These are phyloP conservation scores for Selaginella tamariscina DNA, from an alignment of 75 land plant genomes.

Conservation along the genomic window DNA sequence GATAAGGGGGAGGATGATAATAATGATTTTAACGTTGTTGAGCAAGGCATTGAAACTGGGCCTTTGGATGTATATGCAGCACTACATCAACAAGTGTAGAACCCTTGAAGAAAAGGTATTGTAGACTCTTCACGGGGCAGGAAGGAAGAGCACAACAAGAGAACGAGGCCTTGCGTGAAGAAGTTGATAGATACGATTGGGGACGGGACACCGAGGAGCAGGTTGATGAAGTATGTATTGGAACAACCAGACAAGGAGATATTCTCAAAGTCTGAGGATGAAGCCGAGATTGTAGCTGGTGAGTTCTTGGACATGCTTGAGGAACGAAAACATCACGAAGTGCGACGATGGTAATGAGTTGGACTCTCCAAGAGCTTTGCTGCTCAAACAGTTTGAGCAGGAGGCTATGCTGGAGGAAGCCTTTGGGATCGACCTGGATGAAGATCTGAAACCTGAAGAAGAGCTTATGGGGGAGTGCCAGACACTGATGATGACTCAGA, in stretches of 20 bases:
- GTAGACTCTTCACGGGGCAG: neutral
- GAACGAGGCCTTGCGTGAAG: neutral
- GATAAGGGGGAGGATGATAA: no score
- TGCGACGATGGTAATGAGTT: neutral
- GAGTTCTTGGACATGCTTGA: constrained; percentile 23
- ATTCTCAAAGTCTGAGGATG: neutral
- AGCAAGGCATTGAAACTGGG: neutral
- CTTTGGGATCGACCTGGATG: neutral
- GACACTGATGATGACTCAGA: neutral
- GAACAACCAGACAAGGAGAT: neutral
- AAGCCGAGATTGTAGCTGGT: constrained; percentile 18
- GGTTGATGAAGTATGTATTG: neutral
- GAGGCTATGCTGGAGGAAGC: neutral
- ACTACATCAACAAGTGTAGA: no score
- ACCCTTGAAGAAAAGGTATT: no score
- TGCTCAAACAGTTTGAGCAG: constrained; percentile 4
- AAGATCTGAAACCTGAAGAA: neutral
- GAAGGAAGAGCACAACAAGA: neutral
- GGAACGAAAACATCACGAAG: neutral
- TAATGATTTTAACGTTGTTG: neutral
- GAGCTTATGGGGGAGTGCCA: neutral
- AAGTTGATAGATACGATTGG: neutral
- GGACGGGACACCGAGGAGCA: neutral
- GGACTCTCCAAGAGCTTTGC: constrained; percentile 1
- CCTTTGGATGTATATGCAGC: neutral